phyloP scores from a whole-genome alignment of 169 alveolate species.

The Toxoplasma gondii region DNA sequence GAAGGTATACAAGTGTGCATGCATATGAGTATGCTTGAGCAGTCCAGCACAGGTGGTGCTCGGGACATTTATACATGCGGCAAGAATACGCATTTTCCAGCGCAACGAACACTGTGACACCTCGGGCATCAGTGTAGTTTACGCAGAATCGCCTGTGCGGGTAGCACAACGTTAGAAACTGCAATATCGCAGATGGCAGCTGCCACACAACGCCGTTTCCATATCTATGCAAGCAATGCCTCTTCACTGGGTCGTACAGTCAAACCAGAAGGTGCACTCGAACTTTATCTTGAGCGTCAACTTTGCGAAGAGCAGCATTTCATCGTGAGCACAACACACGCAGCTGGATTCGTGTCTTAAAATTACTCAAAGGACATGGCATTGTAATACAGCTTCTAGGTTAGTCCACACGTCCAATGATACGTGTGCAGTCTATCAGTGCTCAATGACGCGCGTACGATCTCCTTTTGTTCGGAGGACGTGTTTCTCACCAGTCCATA shows the following conservation, averaged over 20 bases:
- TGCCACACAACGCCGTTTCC: not conserved
- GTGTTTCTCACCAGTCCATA: slow-evolving; percentile 42
- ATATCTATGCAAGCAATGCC: not conserved
- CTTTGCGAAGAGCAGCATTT: not conserved
- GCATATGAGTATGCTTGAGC: not conserved
- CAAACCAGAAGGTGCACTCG: not conserved
- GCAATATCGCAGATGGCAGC: not conserved
- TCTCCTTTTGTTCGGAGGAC: not conserved
- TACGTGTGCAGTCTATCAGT: no score
- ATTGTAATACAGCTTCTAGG: no score
- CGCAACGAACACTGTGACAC: no score
- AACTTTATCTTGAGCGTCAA: not conserved
- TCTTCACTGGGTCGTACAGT: not conserved
- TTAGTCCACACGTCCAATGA: no score
- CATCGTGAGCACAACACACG: no score
- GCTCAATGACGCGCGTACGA: no score
- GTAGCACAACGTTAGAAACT: not conserved
- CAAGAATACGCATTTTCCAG: no score
- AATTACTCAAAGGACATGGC: no score
- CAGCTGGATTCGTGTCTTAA: no score
- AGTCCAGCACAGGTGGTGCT: not conserved
- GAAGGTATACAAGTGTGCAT: not conserved
- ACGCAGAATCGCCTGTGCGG: no score
- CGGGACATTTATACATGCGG: not conserved
- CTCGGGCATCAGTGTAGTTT: no score